These are phyloP conservation scores for Trifolium fragiferum DNA, from an alignment of 306 rosid genomes.

Conservation along the genomic window DNA sequence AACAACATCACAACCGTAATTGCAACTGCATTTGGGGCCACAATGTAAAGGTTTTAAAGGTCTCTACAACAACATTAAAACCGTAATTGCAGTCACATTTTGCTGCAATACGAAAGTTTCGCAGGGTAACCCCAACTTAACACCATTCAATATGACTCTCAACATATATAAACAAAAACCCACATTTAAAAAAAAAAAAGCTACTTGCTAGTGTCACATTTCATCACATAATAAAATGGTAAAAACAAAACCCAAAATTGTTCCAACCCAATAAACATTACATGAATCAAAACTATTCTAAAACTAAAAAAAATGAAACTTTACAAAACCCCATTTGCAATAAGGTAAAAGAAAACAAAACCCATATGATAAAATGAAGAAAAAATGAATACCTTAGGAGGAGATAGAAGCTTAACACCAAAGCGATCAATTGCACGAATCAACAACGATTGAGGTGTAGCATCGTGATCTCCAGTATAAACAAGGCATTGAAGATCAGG, in stretches of 20 bases:
- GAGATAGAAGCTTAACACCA: constrained; percentile 66
- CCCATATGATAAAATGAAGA: constrained; percentile 3
- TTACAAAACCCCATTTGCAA: neutral
- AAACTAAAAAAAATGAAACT: neutral
- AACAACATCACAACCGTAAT: neutral
- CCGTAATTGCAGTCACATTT: neutral
- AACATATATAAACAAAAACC: neutral
- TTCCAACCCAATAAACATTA: neutral
- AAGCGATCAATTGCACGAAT: constrained; percentile 78
- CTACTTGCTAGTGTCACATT: neutral
- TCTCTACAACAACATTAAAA: neutral
- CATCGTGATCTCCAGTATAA: constrained; percentile 91
- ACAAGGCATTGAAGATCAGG: constrained; percentile 66
- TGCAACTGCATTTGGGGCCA: too few species aligned
- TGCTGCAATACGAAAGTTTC: neutral
- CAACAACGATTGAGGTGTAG: constrained; percentile 68
- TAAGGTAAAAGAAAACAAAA: neutral
- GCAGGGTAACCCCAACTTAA: neutral
- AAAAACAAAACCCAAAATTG: neutral
- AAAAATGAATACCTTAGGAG: constrained; percentile 54
- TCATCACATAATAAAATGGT: neutral
- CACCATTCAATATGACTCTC: neutral
- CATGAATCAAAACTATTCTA: neutral
- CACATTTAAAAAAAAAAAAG: neutral
- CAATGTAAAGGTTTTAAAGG: neutral